phyloP scores from a whole-genome alignment of 495 filamentous ascomycete genomes.

The Tuber brumale region DNA sequence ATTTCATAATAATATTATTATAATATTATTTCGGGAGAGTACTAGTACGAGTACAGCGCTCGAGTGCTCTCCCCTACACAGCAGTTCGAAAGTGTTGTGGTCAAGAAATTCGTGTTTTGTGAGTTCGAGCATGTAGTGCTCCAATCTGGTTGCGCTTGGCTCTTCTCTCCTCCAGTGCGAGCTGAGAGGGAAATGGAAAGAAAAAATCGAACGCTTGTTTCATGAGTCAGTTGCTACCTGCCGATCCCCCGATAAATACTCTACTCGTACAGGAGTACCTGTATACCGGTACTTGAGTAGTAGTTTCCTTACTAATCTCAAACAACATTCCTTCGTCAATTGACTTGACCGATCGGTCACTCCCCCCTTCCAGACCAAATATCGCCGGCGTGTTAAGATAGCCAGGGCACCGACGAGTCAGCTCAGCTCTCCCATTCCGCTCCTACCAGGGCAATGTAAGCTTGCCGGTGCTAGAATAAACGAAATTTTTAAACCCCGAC shows the following conservation, averaged over 20 bases:
- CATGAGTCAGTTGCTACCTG: background rate
- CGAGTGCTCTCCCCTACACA: no score
- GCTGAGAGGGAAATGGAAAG: background rate
- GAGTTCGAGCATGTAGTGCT: background rate
- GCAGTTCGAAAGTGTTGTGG: background rate
- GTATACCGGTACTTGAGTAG: no score
- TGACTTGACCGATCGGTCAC: background rate
- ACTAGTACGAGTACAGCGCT: background rate
- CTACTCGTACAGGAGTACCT: no score
- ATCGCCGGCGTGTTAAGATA: background rate
- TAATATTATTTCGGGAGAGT: no score
- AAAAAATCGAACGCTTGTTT: background rate
- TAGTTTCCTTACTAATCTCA: background rate
- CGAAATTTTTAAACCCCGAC: background rate
- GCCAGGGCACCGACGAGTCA: background rate
- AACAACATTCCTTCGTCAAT: background rate
- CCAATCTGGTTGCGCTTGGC: background rate
- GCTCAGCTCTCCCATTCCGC: background rate
- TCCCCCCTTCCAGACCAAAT: background rate
- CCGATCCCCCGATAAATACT: background rate
- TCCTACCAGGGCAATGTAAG: background rate
- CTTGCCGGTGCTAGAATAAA: background rate
- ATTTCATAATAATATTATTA: no score
- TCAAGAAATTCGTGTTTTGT: background rate
- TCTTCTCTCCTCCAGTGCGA: background rate